These are phyloP conservation scores for Carex littledalei DNA, from an alignment of 176 grass and related monocot species.

Conservation along the genomic window DNA sequence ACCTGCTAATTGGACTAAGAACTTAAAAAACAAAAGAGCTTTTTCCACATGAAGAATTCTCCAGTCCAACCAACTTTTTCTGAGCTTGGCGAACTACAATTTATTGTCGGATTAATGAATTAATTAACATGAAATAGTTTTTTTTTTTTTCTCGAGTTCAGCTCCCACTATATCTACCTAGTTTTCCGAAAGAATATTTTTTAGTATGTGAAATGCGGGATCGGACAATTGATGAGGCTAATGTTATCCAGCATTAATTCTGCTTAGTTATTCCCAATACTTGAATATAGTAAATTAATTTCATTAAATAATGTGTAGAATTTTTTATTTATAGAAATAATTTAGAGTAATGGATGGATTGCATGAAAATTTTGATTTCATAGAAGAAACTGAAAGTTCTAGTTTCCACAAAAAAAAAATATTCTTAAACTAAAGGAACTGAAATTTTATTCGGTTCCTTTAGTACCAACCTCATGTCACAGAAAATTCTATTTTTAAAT, in stretches of 20 bases:
- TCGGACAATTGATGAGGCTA: not conserved
- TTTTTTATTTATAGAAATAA: no score
- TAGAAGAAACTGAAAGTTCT: no score
- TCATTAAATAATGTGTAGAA: not conserved
- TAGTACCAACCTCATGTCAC: no score
- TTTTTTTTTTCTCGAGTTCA: not conserved
- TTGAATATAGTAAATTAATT: not conserved
- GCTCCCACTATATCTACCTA: not conserved
- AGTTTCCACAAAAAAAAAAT: no score
- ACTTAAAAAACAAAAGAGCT: not conserved
- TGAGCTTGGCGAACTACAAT: not conserved
- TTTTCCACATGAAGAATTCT: not conserved
- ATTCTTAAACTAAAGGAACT: no score
- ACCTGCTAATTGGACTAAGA: not conserved
- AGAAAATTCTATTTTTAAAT: no score
- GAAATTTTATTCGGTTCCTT: no score
- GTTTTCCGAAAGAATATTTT: not conserved
- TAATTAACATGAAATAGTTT: not conserved
- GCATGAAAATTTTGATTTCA: no score
- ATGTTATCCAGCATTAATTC: not conserved
- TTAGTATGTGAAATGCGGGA: no score
- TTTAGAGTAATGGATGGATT: no score
- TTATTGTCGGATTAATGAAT: not conserved
- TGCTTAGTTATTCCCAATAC: not conserved
- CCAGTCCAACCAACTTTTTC: not conserved